Conservation (phyloP, 2,329 filamentous ascomycete species). For the Trichoderma sp. region DNA sequence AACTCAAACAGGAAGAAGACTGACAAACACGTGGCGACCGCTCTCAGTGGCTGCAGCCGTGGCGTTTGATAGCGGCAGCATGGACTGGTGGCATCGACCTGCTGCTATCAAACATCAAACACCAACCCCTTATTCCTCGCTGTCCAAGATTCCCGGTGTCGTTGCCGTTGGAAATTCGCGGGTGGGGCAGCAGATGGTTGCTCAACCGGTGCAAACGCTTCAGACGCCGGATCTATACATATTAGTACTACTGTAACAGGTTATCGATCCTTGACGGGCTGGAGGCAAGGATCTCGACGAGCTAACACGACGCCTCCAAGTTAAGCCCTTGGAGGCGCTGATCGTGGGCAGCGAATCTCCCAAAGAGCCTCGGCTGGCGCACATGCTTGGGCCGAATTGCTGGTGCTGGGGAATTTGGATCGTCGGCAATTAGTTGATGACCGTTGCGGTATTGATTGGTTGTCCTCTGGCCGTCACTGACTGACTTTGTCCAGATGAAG, state of each 20-base stretch:
- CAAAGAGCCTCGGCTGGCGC: not conserved
- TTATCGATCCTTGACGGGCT: constrained; percentile 8
- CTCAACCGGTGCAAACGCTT: not conserved
- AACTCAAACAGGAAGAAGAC: not conserved
- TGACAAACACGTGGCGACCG: not conserved
- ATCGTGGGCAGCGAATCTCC: constrained; percentile 12
- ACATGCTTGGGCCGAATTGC: not conserved
- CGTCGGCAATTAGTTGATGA: constrained; percentile 4
- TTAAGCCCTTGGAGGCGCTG: not conserved
- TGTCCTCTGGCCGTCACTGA: not conserved
- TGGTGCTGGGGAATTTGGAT: constrained; percentile 7
- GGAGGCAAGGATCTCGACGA: not conserved
- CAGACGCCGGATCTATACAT: constrained; percentile 7
- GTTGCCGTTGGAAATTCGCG: not conserved
- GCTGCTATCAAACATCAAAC: not conserved
- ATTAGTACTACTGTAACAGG: too few species aligned
- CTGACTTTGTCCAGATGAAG: not conserved
- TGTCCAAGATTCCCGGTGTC: not conserved
- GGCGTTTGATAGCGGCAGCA: not conserved
- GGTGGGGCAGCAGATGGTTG: not conserved
- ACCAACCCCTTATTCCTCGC: not conserved
- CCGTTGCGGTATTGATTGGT: constrained; percentile 7
- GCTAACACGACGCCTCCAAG: not conserved
- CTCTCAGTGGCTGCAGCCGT: not conserved
- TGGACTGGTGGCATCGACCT: not conserved